These are phyloP conservation scores for Trypanosoma vivax DNA, from an alignment of 208 protist genomes.

Conservation along the genomic window DNA sequence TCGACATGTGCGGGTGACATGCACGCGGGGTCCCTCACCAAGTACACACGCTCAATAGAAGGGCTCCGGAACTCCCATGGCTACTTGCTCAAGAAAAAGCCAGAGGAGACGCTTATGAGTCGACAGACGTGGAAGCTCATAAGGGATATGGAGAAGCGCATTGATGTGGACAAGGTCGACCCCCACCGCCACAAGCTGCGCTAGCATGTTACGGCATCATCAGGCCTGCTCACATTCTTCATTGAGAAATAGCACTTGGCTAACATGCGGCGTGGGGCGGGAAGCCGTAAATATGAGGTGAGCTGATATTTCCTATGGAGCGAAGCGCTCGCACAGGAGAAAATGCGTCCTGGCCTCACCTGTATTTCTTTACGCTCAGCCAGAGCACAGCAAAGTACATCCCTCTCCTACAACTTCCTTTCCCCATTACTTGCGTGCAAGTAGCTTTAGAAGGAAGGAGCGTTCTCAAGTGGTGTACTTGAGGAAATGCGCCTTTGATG, in stretches of 20 bases:
- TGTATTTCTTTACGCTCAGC: too few species aligned
- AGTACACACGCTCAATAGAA: constrained; percentile 14
- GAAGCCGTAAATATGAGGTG: too few species aligned
- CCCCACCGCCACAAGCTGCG: constrained; percentile 71
- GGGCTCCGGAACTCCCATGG: constrained; percentile 70
- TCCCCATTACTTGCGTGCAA: too few species aligned
- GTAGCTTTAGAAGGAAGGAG: too few species aligned
- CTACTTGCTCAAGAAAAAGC: constrained; percentile 30
- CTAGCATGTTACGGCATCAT: not conserved
- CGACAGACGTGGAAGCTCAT: constrained; percentile 26
- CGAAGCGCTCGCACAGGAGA: too few species aligned
- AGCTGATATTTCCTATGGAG: too few species aligned
- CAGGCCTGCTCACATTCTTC: not conserved
- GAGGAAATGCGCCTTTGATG: too few species aligned
- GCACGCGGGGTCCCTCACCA: constrained; percentile 44
- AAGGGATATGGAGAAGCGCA: constrained; percentile 37
- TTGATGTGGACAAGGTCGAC: constrained; percentile 59
- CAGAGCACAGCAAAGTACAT: too few species aligned
- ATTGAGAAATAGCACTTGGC: not conserved
- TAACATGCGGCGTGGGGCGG: too few species aligned
- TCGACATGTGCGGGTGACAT: constrained; percentile 41
- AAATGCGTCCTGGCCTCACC: too few species aligned
- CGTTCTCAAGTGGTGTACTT: too few species aligned
- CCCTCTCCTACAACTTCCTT: too few species aligned
- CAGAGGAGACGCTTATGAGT: constrained; percentile 11